Conservation (phyloP, 352 stramenopile genomes). For the Plasmopara muralis region DNA sequence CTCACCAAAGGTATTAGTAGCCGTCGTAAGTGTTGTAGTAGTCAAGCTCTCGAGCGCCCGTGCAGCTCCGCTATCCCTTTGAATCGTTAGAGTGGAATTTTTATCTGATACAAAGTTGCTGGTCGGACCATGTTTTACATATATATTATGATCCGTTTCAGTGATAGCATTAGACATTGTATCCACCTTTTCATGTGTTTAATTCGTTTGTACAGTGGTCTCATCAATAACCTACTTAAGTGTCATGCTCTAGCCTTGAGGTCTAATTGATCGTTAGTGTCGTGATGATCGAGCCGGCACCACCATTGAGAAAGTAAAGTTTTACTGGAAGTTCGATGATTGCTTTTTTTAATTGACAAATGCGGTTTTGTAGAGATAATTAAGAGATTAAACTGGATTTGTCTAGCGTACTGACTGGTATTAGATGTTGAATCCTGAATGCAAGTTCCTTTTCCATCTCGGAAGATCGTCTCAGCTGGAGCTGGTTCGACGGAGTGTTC, state of each 20-base stretch:
- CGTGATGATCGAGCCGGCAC: conserved; percentile 1
- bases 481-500: too few species aligned
- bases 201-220: conserved; percentile 2
- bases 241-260: background rate
- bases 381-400: conserved; percentile 3
- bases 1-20: too few species aligned
- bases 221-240: background rate
- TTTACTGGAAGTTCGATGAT: conserved; percentile 2
- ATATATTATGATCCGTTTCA: too few species aligned
- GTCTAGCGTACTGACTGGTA: background rate
- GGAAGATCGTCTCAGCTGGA: background rate
- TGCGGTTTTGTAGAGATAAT: background rate
- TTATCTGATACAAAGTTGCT: conserved; percentile 6
- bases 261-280: background rate
- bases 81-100: conserved; percentile 4
- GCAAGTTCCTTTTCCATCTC: background rate
- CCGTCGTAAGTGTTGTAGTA: conserved; percentile 7
- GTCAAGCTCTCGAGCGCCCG: background rate
- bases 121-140: too few species aligned
- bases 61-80: background rate
- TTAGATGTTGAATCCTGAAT: background rate
- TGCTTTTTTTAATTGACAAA: conserved; percentile 10
- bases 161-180: conserved; percentile 1
- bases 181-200: conserved; percentile 1
- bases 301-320: too few species aligned